A percentile compares a stretch with the other conserved stretches of the same genome.
Conservation (phyloP, 352 stramenopile species). For the Pythium dissotocum region DNA sequence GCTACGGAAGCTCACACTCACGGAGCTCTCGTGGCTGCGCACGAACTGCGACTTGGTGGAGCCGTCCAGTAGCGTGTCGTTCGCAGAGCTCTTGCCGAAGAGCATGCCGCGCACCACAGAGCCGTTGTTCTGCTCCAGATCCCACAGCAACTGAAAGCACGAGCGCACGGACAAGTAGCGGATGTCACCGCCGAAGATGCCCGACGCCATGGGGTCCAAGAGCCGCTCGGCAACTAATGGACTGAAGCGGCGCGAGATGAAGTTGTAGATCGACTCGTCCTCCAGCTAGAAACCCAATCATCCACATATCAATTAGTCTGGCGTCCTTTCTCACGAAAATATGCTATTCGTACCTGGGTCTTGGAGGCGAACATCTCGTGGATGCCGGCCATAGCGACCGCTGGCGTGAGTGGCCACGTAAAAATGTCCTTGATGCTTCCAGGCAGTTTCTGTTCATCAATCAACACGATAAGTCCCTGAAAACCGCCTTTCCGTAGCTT, state of each 20-base stretch:
- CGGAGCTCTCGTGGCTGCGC: constrained; percentile 56
- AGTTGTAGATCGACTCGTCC: constrained; percentile 87
- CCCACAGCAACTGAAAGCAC: constrained; percentile 77
- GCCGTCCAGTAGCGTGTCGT: constrained; percentile 66
- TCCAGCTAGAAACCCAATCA: constrained; percentile 24
- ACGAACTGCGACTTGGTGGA: constrained; percentile 74
- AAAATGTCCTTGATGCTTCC: constrained; percentile 54
- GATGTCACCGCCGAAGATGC: constrained; percentile 89
- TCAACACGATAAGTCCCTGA: background rate
- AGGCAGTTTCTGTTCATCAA: constrained; percentile 56
- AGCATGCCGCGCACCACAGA: constrained; percentile 82
- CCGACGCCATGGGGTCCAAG: constrained; percentile 77
- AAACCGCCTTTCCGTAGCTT: background rate
- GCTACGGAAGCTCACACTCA: constrained; percentile 85
- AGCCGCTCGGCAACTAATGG: constrained; percentile 75
- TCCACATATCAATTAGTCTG: background rate
- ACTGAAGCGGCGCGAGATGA: constrained; percentile 74
- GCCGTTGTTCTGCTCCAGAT: constrained; percentile 75
- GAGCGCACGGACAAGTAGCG: constrained; percentile 71
- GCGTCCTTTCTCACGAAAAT: background rate
- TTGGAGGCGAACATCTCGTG: constrained; percentile 61
- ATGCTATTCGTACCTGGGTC: constrained; percentile 19
- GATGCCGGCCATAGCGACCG: constrained; percentile 57
- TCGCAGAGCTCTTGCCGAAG: constrained; percentile 33
- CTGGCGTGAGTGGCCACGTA: constrained; percentile 57